Evolutionary conservation across 108 stramenopile genomes (phyloP), one percentile per base, ranked within the genome.

Genomic region (Thalassiosira profunda): DNA sequence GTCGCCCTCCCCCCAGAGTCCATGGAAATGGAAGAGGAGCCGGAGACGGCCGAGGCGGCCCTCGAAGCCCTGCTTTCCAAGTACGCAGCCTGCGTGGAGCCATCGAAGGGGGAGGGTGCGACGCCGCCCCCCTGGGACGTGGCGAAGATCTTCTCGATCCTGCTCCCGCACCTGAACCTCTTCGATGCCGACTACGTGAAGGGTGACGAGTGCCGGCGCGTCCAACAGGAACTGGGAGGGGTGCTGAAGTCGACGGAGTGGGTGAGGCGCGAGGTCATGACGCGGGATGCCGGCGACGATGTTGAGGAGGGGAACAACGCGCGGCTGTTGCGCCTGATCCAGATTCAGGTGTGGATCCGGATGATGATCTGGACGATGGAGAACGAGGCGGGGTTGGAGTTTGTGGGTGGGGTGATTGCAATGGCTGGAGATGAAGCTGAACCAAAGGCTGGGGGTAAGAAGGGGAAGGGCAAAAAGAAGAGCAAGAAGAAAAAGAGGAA

Each of bases 331-430:
- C 54, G 29, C 44, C 23, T 40, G 40, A 56, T 77, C 25, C 67
- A 65, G 33, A 45, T 64, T 52, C 76, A 77, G 43, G 61, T 70
- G 18, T 77, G 62, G 76, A 77, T 77, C 40, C 62, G 76, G 0
- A 70, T 77, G 47, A 70, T 70, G 61, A 53, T 64, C 6, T 77
- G 76, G 76, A 63, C 52, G 36, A 35, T 64, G 31, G 45, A 58
- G 14, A 34, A 63, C 21, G 68, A 77, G 12, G 57, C 35, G 5
- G 76, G 76, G 0, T 70, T 47, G 67, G 48, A 33, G 41, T 45
- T 70, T 52, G 44, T 77, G 48, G 15, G 38, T 20, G 25, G 47
- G 34, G 48, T 58, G 5, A 26, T 77, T 3, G 36, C 33, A 10
- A 33, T 51, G 58, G n/a, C 44, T 17, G 57, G 38, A 9, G 45